Evolutionary conservation across 495 filamentous ascomycete species (phyloP).

Genomic region (Aspergillus wentii): DNA sequence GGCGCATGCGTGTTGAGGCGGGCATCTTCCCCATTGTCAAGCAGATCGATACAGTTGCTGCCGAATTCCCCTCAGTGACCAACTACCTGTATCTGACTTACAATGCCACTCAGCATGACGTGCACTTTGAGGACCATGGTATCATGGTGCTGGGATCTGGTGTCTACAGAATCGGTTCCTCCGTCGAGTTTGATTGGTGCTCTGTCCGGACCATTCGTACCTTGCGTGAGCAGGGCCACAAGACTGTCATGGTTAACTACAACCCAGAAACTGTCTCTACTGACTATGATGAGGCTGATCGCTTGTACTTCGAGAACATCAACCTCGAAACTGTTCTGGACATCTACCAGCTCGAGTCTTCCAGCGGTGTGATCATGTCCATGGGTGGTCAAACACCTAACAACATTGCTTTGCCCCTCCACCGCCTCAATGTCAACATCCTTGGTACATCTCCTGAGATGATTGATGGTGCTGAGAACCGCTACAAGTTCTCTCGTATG

Average conservation of each 20-base stretch:
- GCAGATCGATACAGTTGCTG: constrained; percentile 97
- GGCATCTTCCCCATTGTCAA: constrained; percentile 88
- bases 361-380: constrained; percentile 88
- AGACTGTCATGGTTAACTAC: constrained; percentile 98
- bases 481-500: constrained; percentile 98
- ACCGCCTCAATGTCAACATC: constrained; percentile 84
- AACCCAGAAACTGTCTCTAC: constrained; percentile 95
- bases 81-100: constrained; percentile 98
- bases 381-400: constrained; percentile 99
- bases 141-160: constrained; percentile 96
- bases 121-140: constrained; percentile 80
- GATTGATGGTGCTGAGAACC: constrained; percentile 97
- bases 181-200: constrained; percentile 99
- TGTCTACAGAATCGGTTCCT: constrained; percentile 96
- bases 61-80: constrained; percentile 90
- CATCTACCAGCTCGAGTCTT: constrained; percentile 86
- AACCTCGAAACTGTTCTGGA: constrained; percentile 91
- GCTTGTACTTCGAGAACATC: constrained; percentile 96
- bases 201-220: constrained; percentile 95
- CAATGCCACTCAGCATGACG: constrained; percentile 83
- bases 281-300: constrained; percentile 95
- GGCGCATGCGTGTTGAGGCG: constrained; percentile 73
- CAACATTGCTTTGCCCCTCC: constrained; percentile 90
- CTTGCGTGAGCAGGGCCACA: constrained; percentile 78
- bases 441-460: constrained; percentile 96